These are phyloP conservation scores for Ajuga reptans DNA, from an alignment of 305 asterid species.

Conservation along the genomic window DNA sequence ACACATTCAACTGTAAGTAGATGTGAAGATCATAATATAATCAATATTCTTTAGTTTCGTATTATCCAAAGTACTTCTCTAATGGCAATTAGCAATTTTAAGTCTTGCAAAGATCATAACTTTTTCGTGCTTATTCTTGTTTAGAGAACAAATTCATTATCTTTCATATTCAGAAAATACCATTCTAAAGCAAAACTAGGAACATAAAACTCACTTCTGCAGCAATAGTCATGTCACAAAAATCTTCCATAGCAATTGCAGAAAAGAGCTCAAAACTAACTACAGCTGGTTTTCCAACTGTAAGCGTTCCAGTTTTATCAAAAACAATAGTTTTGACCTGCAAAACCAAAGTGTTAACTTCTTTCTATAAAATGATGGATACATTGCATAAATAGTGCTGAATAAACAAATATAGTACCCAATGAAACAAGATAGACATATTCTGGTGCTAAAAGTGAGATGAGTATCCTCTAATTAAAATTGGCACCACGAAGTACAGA, in stretches of 20 bases:
- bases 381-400: constrained; percentile 1
- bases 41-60: background rate
- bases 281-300: constrained; percentile 84
- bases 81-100: background rate
- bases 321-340: constrained; percentile 79
- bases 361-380: constrained; percentile 10
- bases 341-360: constrained; percentile 19
- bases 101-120: background rate
- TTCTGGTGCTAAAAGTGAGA: background rate
- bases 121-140: background rate
- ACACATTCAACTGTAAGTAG: constrained; percentile 1
- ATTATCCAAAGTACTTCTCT: background rate
- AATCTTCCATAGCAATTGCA: constrained; percentile 58
- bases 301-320: constrained; percentile 91
- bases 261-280: constrained; percentile 74
- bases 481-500: background rate
- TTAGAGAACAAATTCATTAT: background rate
- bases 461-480: background rate
- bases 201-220: constrained; percentile 59
- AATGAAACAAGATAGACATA: background rate
- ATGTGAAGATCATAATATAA: background rate
- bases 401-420: background rate
- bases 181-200: background rate
- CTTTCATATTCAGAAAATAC: background rate
- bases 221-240: constrained; percentile 74